Conservation (phyloP, 345 rosid species). For the Ailanthus altissimus region DNA sequence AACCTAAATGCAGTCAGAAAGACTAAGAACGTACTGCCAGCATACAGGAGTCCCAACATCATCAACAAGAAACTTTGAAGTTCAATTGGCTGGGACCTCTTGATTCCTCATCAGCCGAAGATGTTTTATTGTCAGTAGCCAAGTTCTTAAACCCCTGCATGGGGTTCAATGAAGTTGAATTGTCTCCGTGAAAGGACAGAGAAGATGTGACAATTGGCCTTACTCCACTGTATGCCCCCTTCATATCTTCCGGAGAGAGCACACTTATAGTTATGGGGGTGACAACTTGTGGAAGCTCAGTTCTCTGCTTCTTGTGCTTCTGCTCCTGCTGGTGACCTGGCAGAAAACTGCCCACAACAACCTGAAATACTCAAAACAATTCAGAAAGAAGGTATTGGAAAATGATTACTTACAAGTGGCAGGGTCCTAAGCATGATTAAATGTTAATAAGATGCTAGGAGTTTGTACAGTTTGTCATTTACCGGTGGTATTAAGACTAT, state of each 20-base stretch:
- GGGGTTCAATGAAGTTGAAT: slow-evolving; percentile 36
- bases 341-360: slow-evolving; percentile 74
- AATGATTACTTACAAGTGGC: neutral
- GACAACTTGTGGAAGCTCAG: slow-evolving; percentile 35
- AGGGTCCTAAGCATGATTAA: neutral
- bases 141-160: slow-evolving; percentile 42
- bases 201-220: slow-evolving; percentile 47
- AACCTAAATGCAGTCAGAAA: slow-evolving; percentile 28
- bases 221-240: slow-evolving; percentile 37
- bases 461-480: neutral
- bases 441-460: neutral
- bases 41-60: slow-evolving; percentile 4
- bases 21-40: slow-evolving; percentile 21
- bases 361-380: slow-evolving; percentile 43
- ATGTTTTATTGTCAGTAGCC: slow-evolving; percentile 37
- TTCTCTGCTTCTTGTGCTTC: slow-evolving; percentile 65
- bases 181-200: slow-evolving; percentile 39
- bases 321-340: slow-evolving; percentile 74
- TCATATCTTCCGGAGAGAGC: slow-evolving; percentile 38
- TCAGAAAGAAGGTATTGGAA: slow-evolving; percentile 26
- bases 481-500: neutral
- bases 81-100: slow-evolving; percentile 54
- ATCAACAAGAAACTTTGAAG: slow-evolving; percentile 53
- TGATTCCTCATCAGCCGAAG: slow-evolving; percentile 52
- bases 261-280: slow-evolving; percentile 39